Percentiles rank a stretch among this genome's conserved stretches.
Evolutionary conservation across 768 basidiomycete species (phyloP).

Genomic region (Macrolepiota albuminosa): DNA sequence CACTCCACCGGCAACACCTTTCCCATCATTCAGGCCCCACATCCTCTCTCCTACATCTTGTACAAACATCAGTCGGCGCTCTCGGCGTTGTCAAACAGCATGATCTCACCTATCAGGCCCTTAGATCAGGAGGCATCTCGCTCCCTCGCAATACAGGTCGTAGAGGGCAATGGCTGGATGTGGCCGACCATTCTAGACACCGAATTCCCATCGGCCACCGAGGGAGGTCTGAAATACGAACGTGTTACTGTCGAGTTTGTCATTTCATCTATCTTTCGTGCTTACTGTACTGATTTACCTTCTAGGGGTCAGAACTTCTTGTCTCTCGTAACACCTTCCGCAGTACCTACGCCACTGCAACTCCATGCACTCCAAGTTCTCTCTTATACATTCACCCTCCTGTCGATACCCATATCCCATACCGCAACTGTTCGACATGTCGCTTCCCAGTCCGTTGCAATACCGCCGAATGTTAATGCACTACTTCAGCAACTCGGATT

Average conservation of each 20-base stretch:
- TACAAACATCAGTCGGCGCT: constrained; percentile 42
- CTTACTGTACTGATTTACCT: constrained; percentile 8
- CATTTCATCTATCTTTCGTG: not conserved
- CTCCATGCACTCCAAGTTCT: constrained; percentile 61
- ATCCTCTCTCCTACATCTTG: constrained; percentile 31
- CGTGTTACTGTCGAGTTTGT: constrained; percentile 35
- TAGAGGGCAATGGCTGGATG: constrained; percentile 37
- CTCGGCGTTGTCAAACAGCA: constrained; percentile 23
- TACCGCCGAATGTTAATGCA: constrained; percentile 51
- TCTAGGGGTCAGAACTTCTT: constrained; percentile 51
- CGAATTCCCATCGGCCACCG: constrained; percentile 34
- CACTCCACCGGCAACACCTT: not conserved
- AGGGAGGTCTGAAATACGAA: constrained; percentile 39
- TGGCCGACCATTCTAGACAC: constrained; percentile 50
- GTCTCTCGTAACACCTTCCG: constrained; percentile 39
- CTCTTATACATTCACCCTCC: constrained; percentile 49
- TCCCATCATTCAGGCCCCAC: constrained; percentile 3
- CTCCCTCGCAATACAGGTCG: constrained; percentile 25
- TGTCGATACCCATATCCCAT: constrained; percentile 29
- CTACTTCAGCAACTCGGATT: constrained; percentile 64
- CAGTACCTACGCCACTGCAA: constrained; percentile 53
- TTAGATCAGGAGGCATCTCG: constrained; percentile 16
- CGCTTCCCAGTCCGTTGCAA: constrained; percentile 25
- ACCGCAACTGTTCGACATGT: constrained; percentile 17
- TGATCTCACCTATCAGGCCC: not conserved